Conservation (phyloP, 305 asterid species). For the Ilex paraguariensis region DNA sequence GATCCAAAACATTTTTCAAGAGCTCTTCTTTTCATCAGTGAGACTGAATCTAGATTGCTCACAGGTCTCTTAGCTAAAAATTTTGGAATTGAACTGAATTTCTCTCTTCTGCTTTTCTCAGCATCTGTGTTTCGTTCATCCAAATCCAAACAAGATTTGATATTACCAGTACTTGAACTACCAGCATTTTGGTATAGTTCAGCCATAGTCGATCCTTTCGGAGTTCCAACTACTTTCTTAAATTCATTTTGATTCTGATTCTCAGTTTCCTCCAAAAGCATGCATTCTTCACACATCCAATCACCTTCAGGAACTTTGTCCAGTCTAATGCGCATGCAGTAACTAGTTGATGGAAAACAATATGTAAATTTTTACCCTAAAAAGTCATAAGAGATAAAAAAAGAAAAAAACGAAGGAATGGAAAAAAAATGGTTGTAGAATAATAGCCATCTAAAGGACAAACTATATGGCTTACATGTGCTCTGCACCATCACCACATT, state of each 20-base stretch:
- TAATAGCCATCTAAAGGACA: too few species aligned
- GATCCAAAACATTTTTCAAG: not conserved
- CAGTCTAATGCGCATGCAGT: not conserved
- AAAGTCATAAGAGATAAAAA: not conserved
- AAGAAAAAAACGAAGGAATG: not conserved
- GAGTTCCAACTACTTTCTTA: not conserved
- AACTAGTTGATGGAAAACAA: not conserved
- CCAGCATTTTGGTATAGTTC: not conserved
- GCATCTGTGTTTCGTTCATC: not conserved
- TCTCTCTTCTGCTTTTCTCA: not conserved
- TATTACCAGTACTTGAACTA: not conserved
- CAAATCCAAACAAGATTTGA: not conserved
- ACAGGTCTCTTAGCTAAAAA: not conserved
- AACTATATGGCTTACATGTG: not conserved
- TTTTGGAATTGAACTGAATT: not conserved
- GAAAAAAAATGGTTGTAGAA: not conserved
- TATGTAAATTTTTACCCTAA: not conserved
- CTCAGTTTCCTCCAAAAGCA: not conserved
- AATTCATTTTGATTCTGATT: not conserved
- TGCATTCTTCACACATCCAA: not conserved
- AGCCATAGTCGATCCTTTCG: not conserved
- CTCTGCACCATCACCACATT: not conserved
- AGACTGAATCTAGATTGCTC: not conserved
- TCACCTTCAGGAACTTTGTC: not conserved
- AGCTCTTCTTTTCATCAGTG: not conserved